Evolutionary conservation across 2,329 filamentous ascomycete genomes (phyloP).

Genomic region (Fusarium phyllophilum): DNA sequence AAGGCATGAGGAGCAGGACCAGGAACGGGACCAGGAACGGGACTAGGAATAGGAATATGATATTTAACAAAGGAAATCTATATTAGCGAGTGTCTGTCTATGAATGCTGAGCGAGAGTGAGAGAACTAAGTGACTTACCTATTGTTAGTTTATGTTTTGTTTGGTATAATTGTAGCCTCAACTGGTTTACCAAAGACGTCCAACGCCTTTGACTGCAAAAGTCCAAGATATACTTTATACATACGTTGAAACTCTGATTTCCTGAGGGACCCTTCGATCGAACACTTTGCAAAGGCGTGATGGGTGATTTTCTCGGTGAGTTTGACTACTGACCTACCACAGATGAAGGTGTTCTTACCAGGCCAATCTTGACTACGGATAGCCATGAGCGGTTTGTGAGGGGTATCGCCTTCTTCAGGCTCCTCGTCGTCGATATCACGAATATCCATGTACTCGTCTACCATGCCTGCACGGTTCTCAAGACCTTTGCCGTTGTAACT

Average conservation of each 20-base stretch:
- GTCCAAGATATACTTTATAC: background rate
- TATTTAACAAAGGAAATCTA: constrained; percentile 4
- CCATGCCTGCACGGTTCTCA: background rate
- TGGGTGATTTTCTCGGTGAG: constrained; percentile 29
- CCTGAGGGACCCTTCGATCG: constrained; percentile 26
- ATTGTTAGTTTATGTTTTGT: background rate
- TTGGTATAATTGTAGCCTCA: constrained; percentile 1
- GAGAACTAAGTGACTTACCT: background rate
- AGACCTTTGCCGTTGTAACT: constrained; percentile 34
- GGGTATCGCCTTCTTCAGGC: background rate
- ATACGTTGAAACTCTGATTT: constrained; percentile 1
- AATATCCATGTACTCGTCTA: constrained; percentile 34
- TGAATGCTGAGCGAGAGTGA: background rate
- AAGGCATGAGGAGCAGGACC: background rate
- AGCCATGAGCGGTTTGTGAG: constrained; percentile 4
- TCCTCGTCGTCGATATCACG: constrained; percentile 10
- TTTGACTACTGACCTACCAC: constrained; percentile 26
- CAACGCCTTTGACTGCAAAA: background rate
- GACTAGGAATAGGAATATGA: background rate
- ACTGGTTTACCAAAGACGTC: constrained; percentile 9
- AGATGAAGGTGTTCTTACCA: constrained; percentile 10
- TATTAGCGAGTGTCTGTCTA: background rate
- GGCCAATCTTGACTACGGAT: constrained; percentile 7
- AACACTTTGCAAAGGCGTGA: constrained; percentile 18
- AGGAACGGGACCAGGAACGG: background rate